phyloP scores from a whole-genome alignment of 1,284 basidiomycete species.

The Leccinum variabile region DNA sequence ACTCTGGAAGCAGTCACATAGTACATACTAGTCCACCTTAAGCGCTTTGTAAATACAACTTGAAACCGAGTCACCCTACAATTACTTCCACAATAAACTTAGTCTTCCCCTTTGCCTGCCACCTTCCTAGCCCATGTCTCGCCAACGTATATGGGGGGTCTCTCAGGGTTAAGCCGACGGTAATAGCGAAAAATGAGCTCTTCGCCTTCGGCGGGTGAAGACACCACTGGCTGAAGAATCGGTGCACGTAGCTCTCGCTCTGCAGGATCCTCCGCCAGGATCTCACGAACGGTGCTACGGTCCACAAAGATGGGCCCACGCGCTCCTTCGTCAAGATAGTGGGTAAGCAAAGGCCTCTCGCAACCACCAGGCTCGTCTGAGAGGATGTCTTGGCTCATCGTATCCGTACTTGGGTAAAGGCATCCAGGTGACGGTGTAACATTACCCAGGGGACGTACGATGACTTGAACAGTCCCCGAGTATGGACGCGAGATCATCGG shows the following conservation, averaged over 20 bases:
- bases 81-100: background rate
- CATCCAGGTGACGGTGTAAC: background rate
- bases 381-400: background rate
- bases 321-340: slow-evolving; percentile 13
- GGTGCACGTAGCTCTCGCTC: slow-evolving; percentile 12
- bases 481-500: background rate
- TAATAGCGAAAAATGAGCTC: slow-evolving; percentile 10
- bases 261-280: slow-evolving; percentile 6
- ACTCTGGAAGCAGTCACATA: too few species aligned
- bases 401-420: background rate
- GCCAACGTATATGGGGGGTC: slow-evolving; percentile 10
- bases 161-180: background rate
- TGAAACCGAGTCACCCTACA: too few species aligned
- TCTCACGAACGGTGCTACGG: background rate
- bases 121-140: slow-evolving; percentile 17
- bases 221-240: background rate
- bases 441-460: background rate
- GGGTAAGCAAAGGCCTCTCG: background rate
- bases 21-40: too few species aligned
- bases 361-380: background rate
- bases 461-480: background rate
- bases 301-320: slow-evolving; percentile 25
- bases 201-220: slow-evolving; percentile 8
- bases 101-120: slow-evolving; percentile 2
- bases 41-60: too few species aligned